Evolutionary conservation across 345 rosid species (phyloP).

Genomic region (Eucalyptus grandis): DNA sequence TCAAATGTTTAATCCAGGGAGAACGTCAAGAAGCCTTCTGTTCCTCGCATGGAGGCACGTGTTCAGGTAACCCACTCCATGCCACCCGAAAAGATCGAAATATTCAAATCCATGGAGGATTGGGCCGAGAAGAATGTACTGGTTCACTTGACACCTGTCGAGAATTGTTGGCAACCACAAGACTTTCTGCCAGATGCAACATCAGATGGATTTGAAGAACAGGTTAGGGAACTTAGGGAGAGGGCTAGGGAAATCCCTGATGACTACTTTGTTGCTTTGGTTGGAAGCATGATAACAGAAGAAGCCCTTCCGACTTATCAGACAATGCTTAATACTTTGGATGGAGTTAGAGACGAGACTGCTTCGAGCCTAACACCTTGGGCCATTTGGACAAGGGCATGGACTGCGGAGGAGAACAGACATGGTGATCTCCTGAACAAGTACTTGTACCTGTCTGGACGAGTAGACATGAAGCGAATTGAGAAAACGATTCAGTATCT

Average conservation of each 20-base stretch:
- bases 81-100: constrained; percentile 83
- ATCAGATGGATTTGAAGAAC: constrained; percentile 72
- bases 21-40: constrained; percentile 49
- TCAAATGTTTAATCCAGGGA: constrained; percentile 28
- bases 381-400: constrained; percentile 56
- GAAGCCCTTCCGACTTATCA: constrained; percentile 83
- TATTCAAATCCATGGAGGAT: constrained; percentile 66
- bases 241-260: constrained; percentile 81
- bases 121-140: constrained; percentile 75
- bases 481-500: constrained; percentile 61
- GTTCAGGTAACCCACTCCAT: constrained; percentile 75
- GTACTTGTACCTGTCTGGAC: constrained; percentile 50
- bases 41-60: constrained; percentile 60
- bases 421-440: constrained; percentile 61
- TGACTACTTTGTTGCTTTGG: constrained; percentile 71
- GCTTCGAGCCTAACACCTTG: constrained; percentile 67
- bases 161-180: constrained; percentile 90
- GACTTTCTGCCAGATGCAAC: constrained; percentile 78
- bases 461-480: constrained; percentile 54
- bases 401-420: constrained; percentile 70
- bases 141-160: constrained; percentile 60
- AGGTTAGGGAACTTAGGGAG: constrained; percentile 64
- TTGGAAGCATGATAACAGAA: constrained; percentile 77
- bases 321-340: constrained; percentile 58
- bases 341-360: constrained; percentile 67